These are phyloP conservation scores for Astraeus odoratus DNA, from an alignment of 768 basidiomycete species.

Conservation along the genomic window DNA sequence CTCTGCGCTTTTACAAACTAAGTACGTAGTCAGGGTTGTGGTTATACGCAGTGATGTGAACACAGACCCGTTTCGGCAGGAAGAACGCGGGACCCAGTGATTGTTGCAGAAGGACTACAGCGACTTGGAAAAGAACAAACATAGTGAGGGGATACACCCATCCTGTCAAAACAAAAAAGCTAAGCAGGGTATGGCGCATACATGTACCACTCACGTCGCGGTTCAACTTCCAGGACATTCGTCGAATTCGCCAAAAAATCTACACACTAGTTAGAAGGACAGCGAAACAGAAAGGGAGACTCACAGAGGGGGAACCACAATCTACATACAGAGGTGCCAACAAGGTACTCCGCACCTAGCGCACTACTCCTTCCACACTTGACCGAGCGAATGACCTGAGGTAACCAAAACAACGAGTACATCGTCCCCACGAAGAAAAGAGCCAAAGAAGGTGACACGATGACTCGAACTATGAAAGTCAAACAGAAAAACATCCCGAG, in stretches of 20 bases:
- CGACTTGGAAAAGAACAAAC: slow-evolving; percentile 58
- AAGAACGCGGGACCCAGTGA: slow-evolving; percentile 78
- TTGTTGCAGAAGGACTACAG: slow-evolving; percentile 65
- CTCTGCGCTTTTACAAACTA: slow-evolving; percentile 55
- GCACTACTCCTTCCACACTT: slow-evolving; percentile 66
- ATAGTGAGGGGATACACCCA: slow-evolving; percentile 59
- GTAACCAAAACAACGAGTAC: slow-evolving; percentile 79
- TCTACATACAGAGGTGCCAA: slow-evolving; percentile 71
- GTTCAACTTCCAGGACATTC: slow-evolving; percentile 79
- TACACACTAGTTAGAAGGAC: slow-evolving; percentile 23
- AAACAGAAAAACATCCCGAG: slow-evolving; percentile 60
- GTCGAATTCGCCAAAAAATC: slow-evolving; percentile 80
- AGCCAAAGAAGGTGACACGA: slow-evolving; percentile 59
- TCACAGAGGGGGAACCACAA: slow-evolving; percentile 69
- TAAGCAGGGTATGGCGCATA: neutral
- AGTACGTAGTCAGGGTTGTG: neutral
- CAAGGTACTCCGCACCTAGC: slow-evolving; percentile 58
- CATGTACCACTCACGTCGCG: slow-evolving; percentile 46
- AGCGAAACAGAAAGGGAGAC: slow-evolving; percentile 20
- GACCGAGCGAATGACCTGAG: slow-evolving; percentile 76
- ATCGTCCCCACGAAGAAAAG: slow-evolving; percentile 58
- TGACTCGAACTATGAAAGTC: slow-evolving; percentile 66
- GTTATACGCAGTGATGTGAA: neutral
- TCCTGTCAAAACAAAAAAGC: slow-evolving; percentile 31
- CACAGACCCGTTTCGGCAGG: slow-evolving; percentile 58